A percentile compares a stretch with the other conserved stretches of the same genome.
phyloP scores from a whole-genome alignment of 768 basidiomycete genomes.

The Lentinula sp. region DNA sequence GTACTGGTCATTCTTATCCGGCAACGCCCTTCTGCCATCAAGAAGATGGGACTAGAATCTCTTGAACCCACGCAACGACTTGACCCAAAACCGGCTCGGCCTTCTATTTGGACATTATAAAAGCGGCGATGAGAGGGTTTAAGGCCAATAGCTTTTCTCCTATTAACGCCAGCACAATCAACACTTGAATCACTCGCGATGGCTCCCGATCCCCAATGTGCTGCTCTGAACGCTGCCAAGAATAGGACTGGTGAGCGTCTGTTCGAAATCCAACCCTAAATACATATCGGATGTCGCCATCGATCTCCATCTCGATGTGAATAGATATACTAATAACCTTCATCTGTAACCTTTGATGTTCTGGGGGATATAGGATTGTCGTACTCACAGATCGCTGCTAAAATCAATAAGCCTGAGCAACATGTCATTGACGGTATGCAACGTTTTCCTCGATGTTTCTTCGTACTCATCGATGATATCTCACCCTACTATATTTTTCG shows the following conservation, averaged over 20 bases:
- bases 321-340: background rate
- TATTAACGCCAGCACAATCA: background rate
- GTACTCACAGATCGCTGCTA: constrained; percentile 41
- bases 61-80: background rate
- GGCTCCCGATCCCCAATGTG: constrained; percentile 51
- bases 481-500: too few relatives aligned
- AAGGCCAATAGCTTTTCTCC: background rate
- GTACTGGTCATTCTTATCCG: too few relatives aligned
- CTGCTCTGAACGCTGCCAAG: constrained; percentile 51
- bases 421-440: constrained; percentile 50
- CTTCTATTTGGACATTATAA: background rate
- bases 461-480: background rate
- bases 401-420: constrained; percentile 34
- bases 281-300: background rate
- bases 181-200: constrained; percentile 20
- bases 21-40: background rate
- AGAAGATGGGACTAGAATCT: background rate
- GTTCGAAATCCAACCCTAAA: background rate
- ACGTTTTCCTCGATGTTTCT: background rate
- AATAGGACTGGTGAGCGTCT: constrained; percentile 35
- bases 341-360: background rate
- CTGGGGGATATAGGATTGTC: constrained; percentile 32
- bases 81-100: background rate
- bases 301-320: background rate
- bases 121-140: background rate